Evolutionary conservation across 768 basidiomycete species (phyloP).

Genomic region (Serendipita sp.): DNA sequence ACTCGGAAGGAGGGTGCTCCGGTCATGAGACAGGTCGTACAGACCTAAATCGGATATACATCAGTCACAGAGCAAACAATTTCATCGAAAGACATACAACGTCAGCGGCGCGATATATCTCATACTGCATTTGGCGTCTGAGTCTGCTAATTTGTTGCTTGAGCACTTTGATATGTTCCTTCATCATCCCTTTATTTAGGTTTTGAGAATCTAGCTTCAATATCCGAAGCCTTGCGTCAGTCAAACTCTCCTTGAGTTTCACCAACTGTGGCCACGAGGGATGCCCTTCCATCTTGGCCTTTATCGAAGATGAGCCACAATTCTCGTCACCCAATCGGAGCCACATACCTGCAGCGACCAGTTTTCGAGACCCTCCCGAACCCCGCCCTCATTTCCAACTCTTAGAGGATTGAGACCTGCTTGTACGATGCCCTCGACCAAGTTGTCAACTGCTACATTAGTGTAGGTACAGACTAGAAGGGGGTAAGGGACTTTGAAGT

Average conservation of each 20-base stretch:
- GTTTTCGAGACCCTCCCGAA: constrained; percentile 37
- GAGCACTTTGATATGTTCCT: constrained; percentile 4
- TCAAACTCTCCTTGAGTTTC: constrained; percentile 26
- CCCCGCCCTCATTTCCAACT: constrained; percentile 47
- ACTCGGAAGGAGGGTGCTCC: constrained; percentile 48
- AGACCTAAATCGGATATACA: constrained; percentile 35
- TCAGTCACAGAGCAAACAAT: not conserved
- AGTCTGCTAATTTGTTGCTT: constrained; percentile 36
- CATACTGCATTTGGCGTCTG: constrained; percentile 46
- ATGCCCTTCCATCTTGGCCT: constrained; percentile 47
- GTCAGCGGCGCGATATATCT: constrained; percentile 50
- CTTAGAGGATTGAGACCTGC: constrained; percentile 60
- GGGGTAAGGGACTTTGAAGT: constrained; percentile 72
- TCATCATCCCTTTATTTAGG: no score
- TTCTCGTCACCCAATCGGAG: not conserved
- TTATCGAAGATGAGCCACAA: constrained; percentile 29
- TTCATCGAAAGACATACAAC: constrained; percentile 37
- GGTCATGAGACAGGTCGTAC: constrained; percentile 76
- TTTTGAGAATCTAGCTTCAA: no score
- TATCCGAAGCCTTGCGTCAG: constrained; percentile 6
- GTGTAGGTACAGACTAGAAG: constrained; percentile 89
- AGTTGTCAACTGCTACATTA: constrained; percentile 83
- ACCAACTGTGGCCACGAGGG: constrained; percentile 33
- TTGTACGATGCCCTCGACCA: constrained; percentile 55
- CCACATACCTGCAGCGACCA: constrained; percentile 10